Conservation (phyloP, 2,329 filamentous ascomycete species). For the Rhexocercosporidium sp. region DNA sequence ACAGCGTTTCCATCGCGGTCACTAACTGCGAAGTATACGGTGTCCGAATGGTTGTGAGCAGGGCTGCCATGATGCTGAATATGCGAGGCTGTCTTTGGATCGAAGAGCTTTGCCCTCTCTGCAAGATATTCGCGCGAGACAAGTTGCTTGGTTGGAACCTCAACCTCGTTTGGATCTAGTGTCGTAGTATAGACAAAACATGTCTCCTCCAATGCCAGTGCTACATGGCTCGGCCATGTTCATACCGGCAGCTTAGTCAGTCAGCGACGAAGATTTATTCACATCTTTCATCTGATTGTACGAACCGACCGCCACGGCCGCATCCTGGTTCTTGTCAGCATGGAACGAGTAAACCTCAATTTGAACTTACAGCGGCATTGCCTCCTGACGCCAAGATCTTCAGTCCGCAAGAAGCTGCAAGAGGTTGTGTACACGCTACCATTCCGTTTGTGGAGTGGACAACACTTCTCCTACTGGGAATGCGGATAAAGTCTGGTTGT, state of each 20-base stretch:
- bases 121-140: conserved; percentile 65
- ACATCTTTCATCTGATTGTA: not conserved
- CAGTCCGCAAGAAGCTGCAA: conserved; percentile 87
- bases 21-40: conserved; percentile 88
- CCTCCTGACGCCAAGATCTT: conserved; percentile 82
- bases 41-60: conserved; percentile 84
- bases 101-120: conserved; percentile 64
- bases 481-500: conserved; percentile 42
- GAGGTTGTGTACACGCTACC: conserved; percentile 85
- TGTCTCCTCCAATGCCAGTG: conserved; percentile 94
- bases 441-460: conserved; percentile 94
- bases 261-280: conserved; percentile 27
- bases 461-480: conserved; percentile 82
- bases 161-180: conserved; percentile 65
- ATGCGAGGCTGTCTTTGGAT: conserved; percentile 62
- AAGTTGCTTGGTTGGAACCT: conserved; percentile 9
- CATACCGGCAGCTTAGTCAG: conserved; percentile 73
- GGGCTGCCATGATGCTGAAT: conserved; percentile 76
- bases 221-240: conserved; percentile 93
- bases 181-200: conserved; percentile 49
- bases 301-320: conserved; percentile 84
- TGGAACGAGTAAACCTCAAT: not conserved
- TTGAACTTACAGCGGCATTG: conserved; percentile 69
- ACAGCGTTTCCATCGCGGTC: conserved; percentile 86
- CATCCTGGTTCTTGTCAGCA: conserved; percentile 65